Evolutionary conservation across 2,329 filamentous ascomycete species (phyloP), one percentile per base, ranked within the genome.

Genomic region (Scolecobasidium constrictum): DNA sequence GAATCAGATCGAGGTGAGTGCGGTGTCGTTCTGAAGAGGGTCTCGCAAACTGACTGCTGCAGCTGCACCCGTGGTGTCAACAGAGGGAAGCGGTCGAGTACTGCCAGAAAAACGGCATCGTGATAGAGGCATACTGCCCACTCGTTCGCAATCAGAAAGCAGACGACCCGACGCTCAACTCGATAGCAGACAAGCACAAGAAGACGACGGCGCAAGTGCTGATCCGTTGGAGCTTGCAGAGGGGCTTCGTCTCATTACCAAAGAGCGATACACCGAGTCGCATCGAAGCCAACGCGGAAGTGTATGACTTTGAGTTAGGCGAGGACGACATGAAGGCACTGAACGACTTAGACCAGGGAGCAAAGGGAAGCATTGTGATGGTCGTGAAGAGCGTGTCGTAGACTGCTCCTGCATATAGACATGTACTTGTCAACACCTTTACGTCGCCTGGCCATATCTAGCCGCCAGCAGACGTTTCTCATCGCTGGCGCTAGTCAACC

Each of bases 11-110:
- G 81, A 33, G 39, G 39, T 41, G 12, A 3, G 39, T 34, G n/a
- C n/a, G n/a, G n/a, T n/a, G n/a, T 31, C 26, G 15, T 15, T 31
- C 9, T 9, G 26, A 31, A 9, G 15, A 9, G 26, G 15, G 9
- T 31, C n/a, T n/a, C n/a, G n/a, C n/a, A n/a, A n/a, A n/a, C n/a
- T n/a, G 76, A 75, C 2, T 63, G 67, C 44, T 82, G 62, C 87
- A 84, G 62, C 83, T 83, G 67, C 78, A 83, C 65, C 81, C 80
- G 12, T 71, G 71, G 5, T 72, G 83, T 7, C 81, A 80, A 2
- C 81, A 86, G 64, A 72, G 83, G 52, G 78, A 85, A 47, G 75
- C 86, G 46, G 75, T 82, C 47, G 74, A 82, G 48, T 72, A 77
- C 52, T 86, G 79, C 69, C 72, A 72, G 46, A 65, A 69, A 46